Conservation (phyloP, 1,139 yeast species). For the Hansenula sp. region DNA sequence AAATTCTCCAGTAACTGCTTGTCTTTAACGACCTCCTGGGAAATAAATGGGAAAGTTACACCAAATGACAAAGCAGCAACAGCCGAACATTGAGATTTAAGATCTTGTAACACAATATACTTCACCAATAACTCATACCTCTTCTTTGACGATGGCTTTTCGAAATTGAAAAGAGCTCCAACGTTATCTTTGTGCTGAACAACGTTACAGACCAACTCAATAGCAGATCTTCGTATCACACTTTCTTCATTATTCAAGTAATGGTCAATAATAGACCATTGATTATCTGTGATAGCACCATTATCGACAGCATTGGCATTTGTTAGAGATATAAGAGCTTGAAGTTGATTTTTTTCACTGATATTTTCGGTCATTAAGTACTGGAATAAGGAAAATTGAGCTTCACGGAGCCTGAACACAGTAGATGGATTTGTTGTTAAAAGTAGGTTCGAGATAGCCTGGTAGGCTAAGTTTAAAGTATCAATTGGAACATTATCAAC, state of each 20-base stretch:
- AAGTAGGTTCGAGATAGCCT: constrained; percentile 36
- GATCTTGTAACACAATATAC: constrained; percentile 16
- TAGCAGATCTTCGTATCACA: constrained; percentile 15
- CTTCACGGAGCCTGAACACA: neutral
- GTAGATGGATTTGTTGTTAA: constrained; percentile 32
- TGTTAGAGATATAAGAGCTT: constrained; percentile 17
- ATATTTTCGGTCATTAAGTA: constrained; percentile 24
- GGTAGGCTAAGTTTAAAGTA: constrained; percentile 11
- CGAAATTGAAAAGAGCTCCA: constrained; percentile 19
- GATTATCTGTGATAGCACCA: constrained; percentile 11
- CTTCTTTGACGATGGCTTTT: constrained; percentile 10
- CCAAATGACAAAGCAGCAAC: constrained; percentile 19
- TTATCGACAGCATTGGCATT: constrained; percentile 18
- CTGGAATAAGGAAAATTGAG: constrained; percentile 28
- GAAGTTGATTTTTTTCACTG: constrained; percentile 13
- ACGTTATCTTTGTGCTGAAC: constrained; percentile 17
- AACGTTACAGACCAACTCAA: constrained; percentile 21
- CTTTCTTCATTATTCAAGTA: constrained; percentile 11
- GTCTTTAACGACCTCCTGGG: constrained; percentile 11
- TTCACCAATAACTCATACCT: constrained; percentile 17
- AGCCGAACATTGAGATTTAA: constrained; percentile 21
- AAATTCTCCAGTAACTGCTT: constrained; percentile 7
- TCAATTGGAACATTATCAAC: constrained; percentile 19
- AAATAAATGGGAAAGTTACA: constrained; percentile 16
- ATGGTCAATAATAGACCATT: constrained; percentile 20